Evolutionary conservation across 495 filamentous ascomycete species (phyloP).

Genomic region (Pseudoneurospora amorphoporcata): DNA sequence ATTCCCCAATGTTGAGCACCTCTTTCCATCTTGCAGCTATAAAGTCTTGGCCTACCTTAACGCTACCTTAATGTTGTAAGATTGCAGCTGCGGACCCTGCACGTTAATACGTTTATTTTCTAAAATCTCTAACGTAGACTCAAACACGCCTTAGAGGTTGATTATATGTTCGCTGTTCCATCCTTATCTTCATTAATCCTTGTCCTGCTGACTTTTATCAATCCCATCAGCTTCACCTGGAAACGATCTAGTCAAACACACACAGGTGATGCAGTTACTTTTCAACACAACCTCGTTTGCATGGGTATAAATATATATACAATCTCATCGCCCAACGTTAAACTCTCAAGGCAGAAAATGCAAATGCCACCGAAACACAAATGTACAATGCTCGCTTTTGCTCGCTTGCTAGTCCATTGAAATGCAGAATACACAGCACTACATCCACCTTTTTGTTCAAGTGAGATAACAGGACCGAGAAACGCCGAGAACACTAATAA

Average conservation of each 20-base stretch:
- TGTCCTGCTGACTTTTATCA: background rate
- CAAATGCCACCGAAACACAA: background rate
- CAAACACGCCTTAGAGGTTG: background rate
- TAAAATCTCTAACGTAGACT: too few species aligned
- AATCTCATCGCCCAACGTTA: background rate
- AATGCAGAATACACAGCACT: background rate
- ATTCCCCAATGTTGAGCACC: too few species aligned
- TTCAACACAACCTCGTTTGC: background rate
- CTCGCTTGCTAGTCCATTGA: background rate
- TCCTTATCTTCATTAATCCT: background rate
- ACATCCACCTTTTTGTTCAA: background rate
- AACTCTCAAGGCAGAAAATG: background rate
- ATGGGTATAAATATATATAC: background rate
- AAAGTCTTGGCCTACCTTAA: too few species aligned
- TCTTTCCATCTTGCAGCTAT: too few species aligned
- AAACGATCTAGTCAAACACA: background rate
- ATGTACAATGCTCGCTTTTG: background rate
- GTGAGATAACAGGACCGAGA: background rate
- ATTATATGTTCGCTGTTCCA: background rate
- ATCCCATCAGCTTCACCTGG: background rate
- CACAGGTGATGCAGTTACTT: background rate
- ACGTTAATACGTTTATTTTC: too few species aligned
- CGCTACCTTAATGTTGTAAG: too few species aligned
- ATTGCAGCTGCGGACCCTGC: too few species aligned
- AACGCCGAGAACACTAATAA: background rate